phyloP scores from a whole-genome alignment of 352 stramenopile species.

The Pythium utonaiense region DNA sequence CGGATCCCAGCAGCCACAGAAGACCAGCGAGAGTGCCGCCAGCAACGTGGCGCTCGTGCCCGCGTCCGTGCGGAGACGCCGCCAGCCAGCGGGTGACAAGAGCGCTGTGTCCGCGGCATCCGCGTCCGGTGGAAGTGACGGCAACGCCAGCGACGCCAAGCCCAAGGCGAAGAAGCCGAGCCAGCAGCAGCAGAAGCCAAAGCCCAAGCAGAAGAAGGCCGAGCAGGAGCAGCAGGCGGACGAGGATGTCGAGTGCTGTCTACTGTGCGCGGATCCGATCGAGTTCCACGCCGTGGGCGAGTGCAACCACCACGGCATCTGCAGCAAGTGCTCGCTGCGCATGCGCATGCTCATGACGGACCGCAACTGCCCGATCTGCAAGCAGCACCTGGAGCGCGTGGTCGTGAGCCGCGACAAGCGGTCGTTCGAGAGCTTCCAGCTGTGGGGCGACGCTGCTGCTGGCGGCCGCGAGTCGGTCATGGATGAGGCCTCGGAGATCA shows the following conservation, averaged over 20 bases:
- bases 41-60: slow-evolving; percentile 13
- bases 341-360: slow-evolving; percentile 82
- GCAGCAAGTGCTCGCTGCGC: slow-evolving; percentile 76
- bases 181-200: not conserved
- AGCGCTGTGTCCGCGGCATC: not conserved
- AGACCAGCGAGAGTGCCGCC: not conserved
- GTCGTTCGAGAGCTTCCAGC: slow-evolving; percentile 64
- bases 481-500: slow-evolving; percentile 74
- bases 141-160: not conserved
- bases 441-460: slow-evolving; percentile 64
- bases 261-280: slow-evolving; percentile 71
- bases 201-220: not conserved
- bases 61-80: slow-evolving; percentile 13
- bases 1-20: slow-evolving; percentile 1
- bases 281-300: slow-evolving; percentile 64
- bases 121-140: not conserved
- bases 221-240: not conserved
- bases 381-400: slow-evolving; percentile 59
- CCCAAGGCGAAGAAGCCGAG: slow-evolving; percentile 11
- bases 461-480: slow-evolving; percentile 53
- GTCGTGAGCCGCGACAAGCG: slow-evolving; percentile 46
- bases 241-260: slow-evolving; percentile 39
- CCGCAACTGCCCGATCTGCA: slow-evolving; percentile 79
- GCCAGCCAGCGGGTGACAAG: slow-evolving; percentile 11
- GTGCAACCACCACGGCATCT: slow-evolving; percentile 81